A percentile compares a stretch with the other conserved stretches of the same genome.
These are phyloP conservation scores for Talaromyces liani DNA, from an alignment of 495 filamentous ascomycete species.

Conservation along the genomic window DNA sequence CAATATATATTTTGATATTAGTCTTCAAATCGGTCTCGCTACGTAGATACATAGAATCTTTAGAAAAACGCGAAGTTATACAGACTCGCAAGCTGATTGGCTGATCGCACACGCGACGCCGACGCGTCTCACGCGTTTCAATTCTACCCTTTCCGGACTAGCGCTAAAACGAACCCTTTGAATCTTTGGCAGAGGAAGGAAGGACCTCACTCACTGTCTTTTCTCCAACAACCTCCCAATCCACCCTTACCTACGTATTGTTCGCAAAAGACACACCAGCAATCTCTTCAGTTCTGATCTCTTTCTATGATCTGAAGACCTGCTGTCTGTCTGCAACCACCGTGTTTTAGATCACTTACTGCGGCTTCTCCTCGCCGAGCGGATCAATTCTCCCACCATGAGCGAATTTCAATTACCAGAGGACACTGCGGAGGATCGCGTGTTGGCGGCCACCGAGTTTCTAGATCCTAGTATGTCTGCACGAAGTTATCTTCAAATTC, in stretches of 20 bases:
- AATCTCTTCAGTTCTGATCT: background rate
- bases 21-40: background rate
- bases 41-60: background rate
- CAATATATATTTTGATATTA: background rate
- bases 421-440: conserved; percentile 71
- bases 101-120: background rate
- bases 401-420: conserved; percentile 67
- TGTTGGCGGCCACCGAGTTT: conserved; percentile 76
- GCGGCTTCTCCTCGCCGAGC: conserved; percentile 3
- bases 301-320: background rate
- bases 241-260: background rate
- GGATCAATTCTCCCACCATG: conserved; percentile 39
- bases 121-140: conserved; percentile 25
- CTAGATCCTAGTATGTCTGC: conserved; percentile 68
- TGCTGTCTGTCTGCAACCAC: background rate
- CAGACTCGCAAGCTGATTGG: background rate
- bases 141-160: conserved; percentile 31
- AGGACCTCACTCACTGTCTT: background rate
- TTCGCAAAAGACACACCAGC: background rate
- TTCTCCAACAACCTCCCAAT: background rate
- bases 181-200: background rate
- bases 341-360: background rate
- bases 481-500: background rate
- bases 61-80: background rate
- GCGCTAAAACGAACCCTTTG: conserved; percentile 11